Percentiles rank a stretch among this genome's conserved stretches.
Conservation (phyloP, 1,284 basidiomycete genomes). For the Naganishia sp. region DNA sequence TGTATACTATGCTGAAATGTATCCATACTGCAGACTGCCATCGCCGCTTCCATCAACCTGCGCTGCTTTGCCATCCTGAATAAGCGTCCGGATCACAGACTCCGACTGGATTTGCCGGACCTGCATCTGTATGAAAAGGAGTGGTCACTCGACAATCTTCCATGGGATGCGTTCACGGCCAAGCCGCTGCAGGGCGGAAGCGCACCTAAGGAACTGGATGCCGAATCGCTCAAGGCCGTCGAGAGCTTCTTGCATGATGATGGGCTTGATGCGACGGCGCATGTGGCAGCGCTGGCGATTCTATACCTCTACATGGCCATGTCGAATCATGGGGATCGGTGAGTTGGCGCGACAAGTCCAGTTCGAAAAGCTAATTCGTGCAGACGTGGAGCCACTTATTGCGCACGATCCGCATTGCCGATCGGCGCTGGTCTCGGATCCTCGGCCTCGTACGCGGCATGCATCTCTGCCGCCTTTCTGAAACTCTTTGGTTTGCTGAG, state of each 20-base stretch:
- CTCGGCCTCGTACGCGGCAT: constrained; percentile 90
- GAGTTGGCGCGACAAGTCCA: constrained; percentile 43
- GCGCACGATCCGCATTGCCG: constrained; percentile 89
- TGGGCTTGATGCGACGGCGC: constrained; percentile 51
- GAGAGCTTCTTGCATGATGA: constrained; percentile 33
- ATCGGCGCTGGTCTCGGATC: constrained; percentile 98
- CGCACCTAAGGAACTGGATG: constrained; percentile 59
- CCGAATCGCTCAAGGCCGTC: constrained; percentile 33
- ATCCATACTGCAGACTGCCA: constrained; percentile 70
- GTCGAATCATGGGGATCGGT: constrained; percentile 62
- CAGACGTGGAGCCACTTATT: constrained; percentile 63
- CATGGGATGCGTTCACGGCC: constrained; percentile 71
- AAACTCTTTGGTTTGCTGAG: constrained; percentile 64
- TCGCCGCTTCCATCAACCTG: constrained; percentile 91
- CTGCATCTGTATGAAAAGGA: constrained; percentile 71
- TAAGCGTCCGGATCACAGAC: constrained; percentile 69
- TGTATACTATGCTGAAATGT: constrained; percentile 20
- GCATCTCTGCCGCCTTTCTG: constrained; percentile 77
- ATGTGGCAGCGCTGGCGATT: constrained; percentile 77
- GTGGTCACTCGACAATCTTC: constrained; percentile 79
- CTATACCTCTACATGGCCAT: constrained; percentile 91
- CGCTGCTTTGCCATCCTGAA: constrained; percentile 87
- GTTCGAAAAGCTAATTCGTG: constrained; percentile 1
- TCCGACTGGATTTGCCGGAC: constrained; percentile 79
- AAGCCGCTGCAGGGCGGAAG: constrained; percentile 62